These are phyloP conservation scores for Leccinum pellstonianum DNA, from an alignment of 768 basidiomycete species.

Conservation along the genomic window DNA sequence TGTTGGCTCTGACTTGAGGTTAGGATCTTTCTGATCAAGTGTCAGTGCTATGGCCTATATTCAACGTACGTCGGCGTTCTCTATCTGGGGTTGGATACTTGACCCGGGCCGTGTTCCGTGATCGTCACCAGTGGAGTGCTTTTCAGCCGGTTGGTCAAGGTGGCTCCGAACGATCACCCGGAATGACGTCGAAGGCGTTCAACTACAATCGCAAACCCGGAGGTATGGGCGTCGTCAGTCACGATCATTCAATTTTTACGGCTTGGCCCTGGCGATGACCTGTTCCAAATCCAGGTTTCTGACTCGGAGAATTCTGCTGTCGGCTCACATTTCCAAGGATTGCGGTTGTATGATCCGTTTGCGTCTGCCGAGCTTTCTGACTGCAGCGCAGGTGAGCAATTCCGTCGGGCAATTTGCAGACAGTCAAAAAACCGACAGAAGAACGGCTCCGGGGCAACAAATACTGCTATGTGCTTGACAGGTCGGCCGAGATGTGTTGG, in stretches of 20 bases:
- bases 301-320: background rate
- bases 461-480: background rate
- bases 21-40: background rate
- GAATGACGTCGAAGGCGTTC: background rate
- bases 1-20: background rate
- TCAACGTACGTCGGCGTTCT: background rate
- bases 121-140: background rate
- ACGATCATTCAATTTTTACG: background rate
- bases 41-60: background rate
- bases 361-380: too few relatives aligned
- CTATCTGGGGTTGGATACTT: background rate
- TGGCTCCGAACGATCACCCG: background rate
- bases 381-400: too few relatives aligned
- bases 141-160: background rate
- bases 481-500: background rate
- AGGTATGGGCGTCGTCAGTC: background rate
- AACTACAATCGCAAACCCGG: background rate
- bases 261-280: background rate
- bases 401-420: too few relatives aligned
- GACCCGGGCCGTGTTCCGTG: background rate
- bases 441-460: too few relatives aligned
- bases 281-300: background rate
- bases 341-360: too few relatives aligned
- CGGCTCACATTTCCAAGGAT: too few relatives aligned
- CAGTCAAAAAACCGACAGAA: too few relatives aligned